These are phyloP conservation scores for Hippophae tibetana DNA, from an alignment of 306 rosid genomes.

Conservation along the genomic window DNA sequence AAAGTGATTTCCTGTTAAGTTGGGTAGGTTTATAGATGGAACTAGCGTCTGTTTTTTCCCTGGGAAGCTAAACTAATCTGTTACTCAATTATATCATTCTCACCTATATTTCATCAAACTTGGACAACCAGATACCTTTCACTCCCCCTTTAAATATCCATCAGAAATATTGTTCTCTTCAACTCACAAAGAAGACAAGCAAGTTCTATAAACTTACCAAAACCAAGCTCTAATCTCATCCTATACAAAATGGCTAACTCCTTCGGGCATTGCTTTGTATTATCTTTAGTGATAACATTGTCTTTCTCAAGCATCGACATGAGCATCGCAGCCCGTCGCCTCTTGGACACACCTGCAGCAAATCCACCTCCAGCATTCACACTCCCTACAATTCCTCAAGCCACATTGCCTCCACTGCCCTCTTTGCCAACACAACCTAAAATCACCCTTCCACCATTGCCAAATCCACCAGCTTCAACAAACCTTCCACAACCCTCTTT, in stretches of 20 bases:
- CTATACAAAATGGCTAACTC: background rate
- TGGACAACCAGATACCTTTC: background rate
- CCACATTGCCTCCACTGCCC: constrained; percentile 15
- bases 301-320: constrained; percentile 18
- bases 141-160: constrained; percentile 5
- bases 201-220: background rate
- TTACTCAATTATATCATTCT: too few relatives aligned
- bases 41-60: too few relatives aligned
- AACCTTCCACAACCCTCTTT: constrained; percentile 15
- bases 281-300: constrained; percentile 12
- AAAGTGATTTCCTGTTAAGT: too few relatives aligned
- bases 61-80: too few relatives aligned
- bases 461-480: constrained; percentile 5
- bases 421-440: constrained; percentile 12
- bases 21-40: too few relatives aligned
- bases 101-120: constrained; percentile 15
- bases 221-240: background rate
- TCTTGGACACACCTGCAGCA: constrained; percentile 15
- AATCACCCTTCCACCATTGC: constrained; percentile 19
- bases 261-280: background rate
- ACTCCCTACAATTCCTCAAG: constrained; percentile 17
- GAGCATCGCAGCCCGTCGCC: constrained; percentile 20
- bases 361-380: constrained; percentile 18
- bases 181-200: constrained; percentile 5
- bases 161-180: background rate